Percentiles rank a stretch among this genome's conserved stretches.
These are phyloP conservation scores for Aspergillus conjunctus DNA, from an alignment of 495 filamentous ascomycete genomes.

Conservation along the genomic window DNA sequence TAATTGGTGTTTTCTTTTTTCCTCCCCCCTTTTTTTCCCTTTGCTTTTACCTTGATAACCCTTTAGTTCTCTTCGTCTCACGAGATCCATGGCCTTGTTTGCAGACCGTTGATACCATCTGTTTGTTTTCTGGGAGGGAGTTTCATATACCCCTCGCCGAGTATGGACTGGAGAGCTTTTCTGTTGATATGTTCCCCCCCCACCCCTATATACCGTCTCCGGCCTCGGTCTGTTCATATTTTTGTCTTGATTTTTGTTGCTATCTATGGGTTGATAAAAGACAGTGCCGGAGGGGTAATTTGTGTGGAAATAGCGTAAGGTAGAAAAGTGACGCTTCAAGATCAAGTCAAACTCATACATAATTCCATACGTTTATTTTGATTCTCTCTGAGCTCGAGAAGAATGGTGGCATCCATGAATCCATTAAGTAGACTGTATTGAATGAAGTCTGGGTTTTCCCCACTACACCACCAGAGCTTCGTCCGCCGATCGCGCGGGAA, in stretches of 20 bases:
- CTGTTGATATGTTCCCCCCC: not conserved
- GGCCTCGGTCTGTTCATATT: not conserved
- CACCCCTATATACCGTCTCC: not conserved
- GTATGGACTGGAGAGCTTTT: not conserved
- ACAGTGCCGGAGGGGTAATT: not conserved
- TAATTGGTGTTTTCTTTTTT: constrained; percentile 18
- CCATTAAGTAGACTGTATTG: not conserved
- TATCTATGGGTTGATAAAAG: not conserved
- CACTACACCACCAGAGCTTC: not conserved
- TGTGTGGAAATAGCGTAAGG: not conserved
- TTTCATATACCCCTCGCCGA: not conserved
- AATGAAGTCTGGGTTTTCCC: not conserved
- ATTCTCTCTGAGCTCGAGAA: not conserved
- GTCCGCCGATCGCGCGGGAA: not conserved
- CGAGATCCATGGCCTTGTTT: constrained; percentile 22
- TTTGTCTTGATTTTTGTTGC: not conserved
- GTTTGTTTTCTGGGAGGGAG: constrained; percentile 4
- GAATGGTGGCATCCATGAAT: too few species aligned
- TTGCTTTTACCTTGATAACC: constrained; percentile 10
- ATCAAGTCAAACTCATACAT: not conserved
- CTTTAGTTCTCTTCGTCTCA: constrained; percentile 20
- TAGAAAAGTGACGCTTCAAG: not conserved
- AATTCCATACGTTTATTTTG: not conserved
- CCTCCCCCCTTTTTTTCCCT: constrained; percentile 19
- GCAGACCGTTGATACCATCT: constrained; percentile 26